A percentile compares a stretch with the other conserved stretches of the same genome.
These are phyloP conservation scores for Ceratopteris richardii DNA, from an alignment of 75 land plant species.

Conservation along the genomic window DNA sequence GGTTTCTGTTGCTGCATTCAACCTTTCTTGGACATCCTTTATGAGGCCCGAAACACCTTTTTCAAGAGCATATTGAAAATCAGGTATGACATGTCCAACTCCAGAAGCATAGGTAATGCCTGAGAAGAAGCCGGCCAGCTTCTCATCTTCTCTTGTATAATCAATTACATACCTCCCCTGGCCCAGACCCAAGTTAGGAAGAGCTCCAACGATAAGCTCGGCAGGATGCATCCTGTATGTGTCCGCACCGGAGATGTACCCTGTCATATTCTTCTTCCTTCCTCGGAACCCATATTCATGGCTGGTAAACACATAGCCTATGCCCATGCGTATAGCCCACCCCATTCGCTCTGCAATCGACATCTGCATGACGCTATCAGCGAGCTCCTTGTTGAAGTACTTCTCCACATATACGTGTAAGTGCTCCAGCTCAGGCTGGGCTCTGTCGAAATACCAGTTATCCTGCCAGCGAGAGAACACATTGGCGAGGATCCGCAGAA, in stretches of 20 bases:
- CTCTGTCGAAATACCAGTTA: constrained; percentile 2
- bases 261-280: not conserved
- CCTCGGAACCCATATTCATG: constrained; percentile 2
- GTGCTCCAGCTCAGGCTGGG: constrained; percentile 3
- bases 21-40: not conserved
- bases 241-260: constrained; percentile 2
- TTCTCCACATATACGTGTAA: constrained; percentile 1
- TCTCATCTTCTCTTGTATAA: constrained; percentile 2
- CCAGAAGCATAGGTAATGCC: constrained; percentile 2
- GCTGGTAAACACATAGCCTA: constrained; percentile 4
- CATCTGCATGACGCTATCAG: not conserved
- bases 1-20: not conserved
- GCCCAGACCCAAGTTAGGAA: not conserved
- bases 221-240: constrained; percentile 3
- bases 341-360: constrained; percentile 2
- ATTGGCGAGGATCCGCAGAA: constrained; percentile 4
- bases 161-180: constrained; percentile 4
- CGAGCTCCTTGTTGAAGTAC: not conserved
- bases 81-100: not conserved
- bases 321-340: constrained; percentile 6
- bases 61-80: not conserved
- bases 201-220: not conserved
- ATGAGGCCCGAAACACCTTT: constrained; percentile 1
- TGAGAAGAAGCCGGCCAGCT: not conserved
- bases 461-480: constrained; percentile 5